These are phyloP conservation scores for Hypoxylon sp. DNA, from an alignment of 2,329 filamentous ascomycete genomes.

Conservation along the genomic window DNA sequence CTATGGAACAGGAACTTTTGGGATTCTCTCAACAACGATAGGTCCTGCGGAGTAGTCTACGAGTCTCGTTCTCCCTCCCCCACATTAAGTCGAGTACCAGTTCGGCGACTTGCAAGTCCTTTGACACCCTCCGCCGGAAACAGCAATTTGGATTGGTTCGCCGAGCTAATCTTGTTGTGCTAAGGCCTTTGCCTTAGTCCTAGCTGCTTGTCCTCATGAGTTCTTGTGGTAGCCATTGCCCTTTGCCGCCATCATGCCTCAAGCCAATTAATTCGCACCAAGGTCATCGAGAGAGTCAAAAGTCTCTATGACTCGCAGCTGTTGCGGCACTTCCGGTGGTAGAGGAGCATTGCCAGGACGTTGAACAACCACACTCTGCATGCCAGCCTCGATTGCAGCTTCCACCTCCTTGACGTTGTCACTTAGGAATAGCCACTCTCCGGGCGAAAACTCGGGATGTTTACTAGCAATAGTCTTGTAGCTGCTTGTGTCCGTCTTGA, in stretches of 20 bases:
- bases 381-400: slow-evolving; percentile 73
- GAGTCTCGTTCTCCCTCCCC: slow-evolving; percentile 26
- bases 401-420: slow-evolving; percentile 81
- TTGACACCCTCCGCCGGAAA: slow-evolving; percentile 33
- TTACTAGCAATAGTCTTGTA: slow-evolving; percentile 75
- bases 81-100: slow-evolving; percentile 35
- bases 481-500: slow-evolving; percentile 76
- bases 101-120: slow-evolving; percentile 31
- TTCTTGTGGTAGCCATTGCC: slow-evolving; percentile 10
- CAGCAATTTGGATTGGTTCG: slow-evolving; percentile 34
- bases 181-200: slow-evolving; percentile 18
- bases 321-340: slow-evolving; percentile 62
- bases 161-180: slow-evolving; percentile 30
- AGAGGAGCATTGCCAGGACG: slow-evolving; percentile 80
- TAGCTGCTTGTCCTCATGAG: slow-evolving; percentile 18
- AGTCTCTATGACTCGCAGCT: slow-evolving; percentile 51
- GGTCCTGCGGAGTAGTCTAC: slow-evolving; percentile 26
- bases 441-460: slow-evolving; percentile 61
- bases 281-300: slow-evolving; percentile 50
- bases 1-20: slow-evolving; percentile 16
- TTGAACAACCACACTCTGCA: slow-evolving; percentile 73
- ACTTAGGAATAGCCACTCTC: slow-evolving; percentile 81
- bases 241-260: slow-evolving; percentile 17
- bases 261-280: slow-evolving; percentile 32
- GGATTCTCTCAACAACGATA: slow-evolving; percentile 25